These are phyloP conservation scores for Saxispiralis lemnorum DNA, from an alignment of 495 filamentous ascomycete species.

Conservation along the genomic window DNA sequence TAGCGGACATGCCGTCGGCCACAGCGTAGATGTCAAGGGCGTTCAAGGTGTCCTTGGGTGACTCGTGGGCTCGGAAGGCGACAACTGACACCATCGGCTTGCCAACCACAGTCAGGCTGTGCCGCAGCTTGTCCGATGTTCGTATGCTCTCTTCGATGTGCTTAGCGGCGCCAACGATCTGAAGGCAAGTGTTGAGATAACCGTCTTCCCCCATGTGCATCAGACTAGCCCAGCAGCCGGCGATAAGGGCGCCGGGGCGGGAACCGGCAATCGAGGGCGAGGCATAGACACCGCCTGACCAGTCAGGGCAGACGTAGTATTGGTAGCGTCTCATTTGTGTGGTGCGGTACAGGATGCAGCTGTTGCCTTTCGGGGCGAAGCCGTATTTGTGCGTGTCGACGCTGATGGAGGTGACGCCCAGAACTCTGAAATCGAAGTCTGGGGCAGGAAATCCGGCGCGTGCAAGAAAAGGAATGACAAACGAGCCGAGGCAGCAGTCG, in stretches of 20 bases:
- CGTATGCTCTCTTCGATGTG: slow-evolving; percentile 62
- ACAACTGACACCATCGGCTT: slow-evolving; percentile 78
- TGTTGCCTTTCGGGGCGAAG: slow-evolving; percentile 94
- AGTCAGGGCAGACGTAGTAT: slow-evolving; percentile 90
- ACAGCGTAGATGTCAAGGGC: slow-evolving; percentile 36
- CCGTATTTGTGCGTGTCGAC: slow-evolving; percentile 99
- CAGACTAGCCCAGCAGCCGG: slow-evolving; percentile 78
- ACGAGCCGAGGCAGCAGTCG: slow-evolving; percentile 92
- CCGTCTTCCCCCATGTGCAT: slow-evolving; percentile 80
- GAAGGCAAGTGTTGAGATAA: slow-evolving; percentile 66
- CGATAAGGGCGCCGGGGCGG: slow-evolving; percentile 81
- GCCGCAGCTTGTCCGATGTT: slow-evolving; percentile 41
- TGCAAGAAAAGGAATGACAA: slow-evolving; percentile 78
- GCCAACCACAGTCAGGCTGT: slow-evolving; percentile 65
- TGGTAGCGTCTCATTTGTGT: slow-evolving; percentile 62
- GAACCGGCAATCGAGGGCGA: slow-evolving; percentile 82
- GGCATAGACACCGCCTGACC: slow-evolving; percentile 91
- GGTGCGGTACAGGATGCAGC: slow-evolving; percentile 75
- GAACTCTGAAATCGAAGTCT: slow-evolving; percentile 83
- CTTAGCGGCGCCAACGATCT: slow-evolving; percentile 76
- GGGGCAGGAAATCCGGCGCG: slow-evolving; percentile 75
- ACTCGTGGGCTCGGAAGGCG: slow-evolving; percentile 51
- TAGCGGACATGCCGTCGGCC: slow-evolving; percentile 43
- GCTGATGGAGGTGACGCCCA: slow-evolving; percentile 83
- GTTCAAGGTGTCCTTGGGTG: slow-evolving; percentile 15